These are phyloP conservation scores for Miscanthus lutarioriparius DNA, from an alignment of 176 grass and related monocot species.

Conservation along the genomic window DNA sequence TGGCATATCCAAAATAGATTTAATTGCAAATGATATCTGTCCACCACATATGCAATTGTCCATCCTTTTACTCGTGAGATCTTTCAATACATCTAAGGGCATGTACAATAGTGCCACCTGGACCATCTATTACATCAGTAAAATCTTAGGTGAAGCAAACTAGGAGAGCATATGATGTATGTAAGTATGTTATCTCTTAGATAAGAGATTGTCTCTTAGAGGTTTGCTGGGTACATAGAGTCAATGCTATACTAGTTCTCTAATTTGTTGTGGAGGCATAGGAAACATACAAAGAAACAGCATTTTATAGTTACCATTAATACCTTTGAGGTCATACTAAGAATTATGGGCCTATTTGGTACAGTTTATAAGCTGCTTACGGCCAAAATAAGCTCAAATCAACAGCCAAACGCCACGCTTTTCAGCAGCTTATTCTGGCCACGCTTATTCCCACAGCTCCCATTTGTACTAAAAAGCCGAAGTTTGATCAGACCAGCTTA, in stretches of 20 bases:
- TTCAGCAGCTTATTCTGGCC: no score
- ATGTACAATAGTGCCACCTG: neutral
- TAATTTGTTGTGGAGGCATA: neutral
- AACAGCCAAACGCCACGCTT: no score
- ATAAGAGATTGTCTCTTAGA: neutral
- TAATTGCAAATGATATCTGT: neutral
- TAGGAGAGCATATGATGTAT: neutral
- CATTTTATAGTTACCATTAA: neutral
- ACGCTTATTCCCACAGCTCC: no score
- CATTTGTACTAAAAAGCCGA: no score
- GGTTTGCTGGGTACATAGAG: neutral
- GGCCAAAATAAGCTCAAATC: no score
- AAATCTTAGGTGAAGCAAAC: neutral
- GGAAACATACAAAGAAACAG: neutral
- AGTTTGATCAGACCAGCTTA: no score
- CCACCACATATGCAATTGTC: neutral
- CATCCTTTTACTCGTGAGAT: constrained; percentile 15
- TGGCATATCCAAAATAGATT: constrained; percentile 21
- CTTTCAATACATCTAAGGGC: constrained; percentile 14
- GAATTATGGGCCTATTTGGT: no score
- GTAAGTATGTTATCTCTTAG: neutral
- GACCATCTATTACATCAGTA: constrained; percentile 4
- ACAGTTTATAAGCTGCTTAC: no score
- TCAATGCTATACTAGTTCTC: neutral
- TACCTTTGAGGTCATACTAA: neutral